These are phyloP conservation scores for Xerocomus brunneocitrinus DNA, from an alignment of 768 basidiomycete species.

Conservation along the genomic window DNA sequence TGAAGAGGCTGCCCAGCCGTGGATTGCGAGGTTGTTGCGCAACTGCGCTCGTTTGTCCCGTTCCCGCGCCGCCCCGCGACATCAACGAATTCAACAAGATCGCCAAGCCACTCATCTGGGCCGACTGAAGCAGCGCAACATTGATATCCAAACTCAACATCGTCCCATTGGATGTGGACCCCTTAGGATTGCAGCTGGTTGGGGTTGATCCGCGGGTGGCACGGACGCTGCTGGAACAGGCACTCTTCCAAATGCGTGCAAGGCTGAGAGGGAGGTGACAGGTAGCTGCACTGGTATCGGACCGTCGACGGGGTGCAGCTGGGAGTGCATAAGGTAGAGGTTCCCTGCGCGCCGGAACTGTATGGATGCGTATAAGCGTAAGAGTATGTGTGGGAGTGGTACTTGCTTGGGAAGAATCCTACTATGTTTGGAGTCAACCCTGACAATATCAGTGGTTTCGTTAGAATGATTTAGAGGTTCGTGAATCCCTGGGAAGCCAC, in stretches of 20 bases:
- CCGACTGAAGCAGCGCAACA: constrained; percentile 62
- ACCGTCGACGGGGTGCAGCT: constrained; percentile 27
- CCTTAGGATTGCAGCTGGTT: constrained; percentile 75
- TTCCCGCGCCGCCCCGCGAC: constrained; percentile 36
- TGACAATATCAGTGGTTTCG: too few species aligned
- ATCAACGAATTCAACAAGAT: constrained; percentile 68
- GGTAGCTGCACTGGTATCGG: constrained; percentile 68
- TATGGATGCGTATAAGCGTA: constrained; percentile 65
- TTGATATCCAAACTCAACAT: constrained; percentile 78
- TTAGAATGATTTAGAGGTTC: too few species aligned
- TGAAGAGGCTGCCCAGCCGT: constrained; percentile 10
- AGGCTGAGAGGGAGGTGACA: constrained; percentile 46
- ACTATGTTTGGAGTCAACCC: too few species aligned
- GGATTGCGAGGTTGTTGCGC: constrained; percentile 8
- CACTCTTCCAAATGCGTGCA: constrained; percentile 68
- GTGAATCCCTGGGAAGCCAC: too few species aligned
- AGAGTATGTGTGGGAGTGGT: constrained; percentile 50
- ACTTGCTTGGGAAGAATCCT: too few species aligned
- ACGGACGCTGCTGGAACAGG: constrained; percentile 59
- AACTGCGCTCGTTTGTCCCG: constrained; percentile 17
- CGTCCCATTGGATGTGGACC: constrained; percentile 65
- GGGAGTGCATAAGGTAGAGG: constrained; percentile 23
- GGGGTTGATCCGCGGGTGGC: constrained; percentile 50
- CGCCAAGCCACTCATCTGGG: constrained; percentile 76
- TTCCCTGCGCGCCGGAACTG: constrained; percentile 20